Evolutionary conservation across 192 early-diverging fungal genomes (phyloP).

Genomic region (Funneliformis mosseae): DNA sequence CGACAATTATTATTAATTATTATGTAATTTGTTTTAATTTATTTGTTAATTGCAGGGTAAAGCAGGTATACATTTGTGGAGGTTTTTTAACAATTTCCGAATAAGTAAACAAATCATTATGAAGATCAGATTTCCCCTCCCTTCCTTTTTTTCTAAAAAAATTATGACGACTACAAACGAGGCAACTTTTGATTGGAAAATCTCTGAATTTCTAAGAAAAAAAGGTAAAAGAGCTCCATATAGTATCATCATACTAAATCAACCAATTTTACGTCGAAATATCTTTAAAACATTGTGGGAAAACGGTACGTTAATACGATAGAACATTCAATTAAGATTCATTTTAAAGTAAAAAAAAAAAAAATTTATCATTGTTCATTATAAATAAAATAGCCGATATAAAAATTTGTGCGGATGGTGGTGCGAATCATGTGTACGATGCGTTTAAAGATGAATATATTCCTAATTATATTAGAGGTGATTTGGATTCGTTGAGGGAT

Average conservation of each 20-base stretch:
- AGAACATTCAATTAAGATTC: neutral
- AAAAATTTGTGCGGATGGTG: slow-evolving; percentile 84
- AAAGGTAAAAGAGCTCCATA: neutral
- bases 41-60: no score
- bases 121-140: no score
- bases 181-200: neutral
- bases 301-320: neutral
- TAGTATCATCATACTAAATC: slow-evolving; percentile 17
- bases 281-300: slow-evolving; percentile 1
- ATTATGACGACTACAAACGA: neutral
- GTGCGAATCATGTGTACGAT: slow-evolving; percentile 83
- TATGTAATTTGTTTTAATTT: no score
- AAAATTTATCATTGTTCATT: neutral
- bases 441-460: slow-evolving; percentile 58
- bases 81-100: no score
- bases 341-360: neutral
- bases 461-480: slow-evolving; percentile 82
- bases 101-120: neutral
- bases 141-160: no score
- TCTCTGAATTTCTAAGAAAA: neutral
- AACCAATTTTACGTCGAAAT: neutral
- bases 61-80: no score
- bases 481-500: slow-evolving; percentile 78
- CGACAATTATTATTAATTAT: no score
- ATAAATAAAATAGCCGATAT: slow-evolving; percentile 4